phyloP scores from a whole-genome alignment of 257 asterid genomes.

The Plantago ovata region DNA sequence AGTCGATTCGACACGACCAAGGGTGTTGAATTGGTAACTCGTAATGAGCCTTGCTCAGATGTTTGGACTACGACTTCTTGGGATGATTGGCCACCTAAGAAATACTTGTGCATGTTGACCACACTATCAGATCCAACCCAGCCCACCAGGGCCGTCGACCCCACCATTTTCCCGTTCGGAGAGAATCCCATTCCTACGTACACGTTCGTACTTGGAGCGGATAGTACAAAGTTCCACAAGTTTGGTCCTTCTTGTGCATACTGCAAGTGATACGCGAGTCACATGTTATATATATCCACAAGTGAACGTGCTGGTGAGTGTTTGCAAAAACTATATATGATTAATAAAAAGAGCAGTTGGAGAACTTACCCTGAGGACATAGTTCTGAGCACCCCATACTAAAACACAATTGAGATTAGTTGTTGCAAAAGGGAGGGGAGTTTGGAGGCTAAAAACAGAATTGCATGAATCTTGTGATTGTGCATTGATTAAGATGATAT shows the following conservation, averaged over 20 bases:
- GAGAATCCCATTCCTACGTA: slow-evolving; percentile 67
- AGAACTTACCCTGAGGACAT: slow-evolving; percentile 70
- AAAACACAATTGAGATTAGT: slow-evolving; percentile 52
- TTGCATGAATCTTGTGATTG: slow-evolving; percentile 5
- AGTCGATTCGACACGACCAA: slow-evolving; percentile 30
- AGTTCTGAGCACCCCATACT: slow-evolving; percentile 59
- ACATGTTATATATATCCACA: not conserved
- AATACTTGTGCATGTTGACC: slow-evolving; percentile 33
- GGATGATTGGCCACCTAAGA: slow-evolving; percentile 46
- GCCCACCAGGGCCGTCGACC: slow-evolving; percentile 66
- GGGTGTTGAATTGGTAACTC: slow-evolving; percentile 39
- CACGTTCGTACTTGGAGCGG: slow-evolving; percentile 47
- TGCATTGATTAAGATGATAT: not conserved
- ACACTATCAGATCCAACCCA: slow-evolving; percentile 35
- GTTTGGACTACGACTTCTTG: slow-evolving; percentile 32
- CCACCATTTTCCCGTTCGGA: slow-evolving; percentile 54
- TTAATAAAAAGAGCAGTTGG: not conserved
- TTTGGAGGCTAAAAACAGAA: slow-evolving; percentile 23
- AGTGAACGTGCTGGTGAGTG: not conserved
- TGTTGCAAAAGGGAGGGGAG: slow-evolving; percentile 43
- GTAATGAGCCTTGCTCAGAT: slow-evolving; percentile 32
- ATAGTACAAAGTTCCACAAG: slow-evolving; percentile 57
- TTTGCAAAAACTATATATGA: not conserved
- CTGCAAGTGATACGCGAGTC: slow-evolving; percentile 23
- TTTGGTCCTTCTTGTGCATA: slow-evolving; percentile 37